phyloP scores from a whole-genome alignment of 2,329 filamentous ascomycete genomes.

The Emericellopsis cladophorae region DNA sequence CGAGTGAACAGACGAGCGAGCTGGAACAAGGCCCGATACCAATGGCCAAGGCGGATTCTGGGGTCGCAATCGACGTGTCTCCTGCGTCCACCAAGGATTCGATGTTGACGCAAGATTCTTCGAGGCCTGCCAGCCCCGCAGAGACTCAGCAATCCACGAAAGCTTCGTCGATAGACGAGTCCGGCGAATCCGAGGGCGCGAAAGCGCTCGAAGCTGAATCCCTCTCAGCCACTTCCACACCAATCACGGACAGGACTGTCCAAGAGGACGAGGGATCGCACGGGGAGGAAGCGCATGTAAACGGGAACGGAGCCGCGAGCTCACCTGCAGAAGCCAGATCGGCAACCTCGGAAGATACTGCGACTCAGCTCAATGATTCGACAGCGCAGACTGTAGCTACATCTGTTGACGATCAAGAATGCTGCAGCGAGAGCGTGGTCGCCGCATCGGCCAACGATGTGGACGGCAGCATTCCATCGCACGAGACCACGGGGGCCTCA shows the following conservation, averaged over 20 bases:
- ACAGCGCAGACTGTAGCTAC: no score
- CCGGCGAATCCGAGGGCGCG: constrained; percentile 26
- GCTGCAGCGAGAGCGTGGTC: no score
- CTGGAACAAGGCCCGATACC: constrained; percentile 9
- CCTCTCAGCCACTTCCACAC: no score
- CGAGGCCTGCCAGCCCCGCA: constrained; percentile 43
- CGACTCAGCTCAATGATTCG: no score
- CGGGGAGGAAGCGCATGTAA: not conserved
- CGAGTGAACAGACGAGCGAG: not conserved
- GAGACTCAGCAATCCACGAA: constrained; percentile 48
- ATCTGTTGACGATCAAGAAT: no score
- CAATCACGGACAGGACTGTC: not conserved
- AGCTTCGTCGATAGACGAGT: constrained; percentile 50
- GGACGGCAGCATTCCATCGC: no score
- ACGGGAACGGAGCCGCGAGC: no score
- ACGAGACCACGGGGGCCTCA: no score
- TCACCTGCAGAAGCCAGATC: no score
- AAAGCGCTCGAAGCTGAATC: not conserved
- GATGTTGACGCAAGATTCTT: constrained; percentile 36
- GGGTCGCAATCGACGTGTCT: constrained; percentile 34
- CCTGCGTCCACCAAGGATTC: constrained; percentile 22
- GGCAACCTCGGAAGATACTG: no score
- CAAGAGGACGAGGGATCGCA: not conserved
- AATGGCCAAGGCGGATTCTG: constrained; percentile 39
- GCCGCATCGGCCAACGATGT: no score